Percentiles rank a stretch among this genome's conserved stretches.
phyloP scores from a whole-genome alignment of 2,329 filamentous ascomycete genomes.

The Capronia coronata region DNA sequence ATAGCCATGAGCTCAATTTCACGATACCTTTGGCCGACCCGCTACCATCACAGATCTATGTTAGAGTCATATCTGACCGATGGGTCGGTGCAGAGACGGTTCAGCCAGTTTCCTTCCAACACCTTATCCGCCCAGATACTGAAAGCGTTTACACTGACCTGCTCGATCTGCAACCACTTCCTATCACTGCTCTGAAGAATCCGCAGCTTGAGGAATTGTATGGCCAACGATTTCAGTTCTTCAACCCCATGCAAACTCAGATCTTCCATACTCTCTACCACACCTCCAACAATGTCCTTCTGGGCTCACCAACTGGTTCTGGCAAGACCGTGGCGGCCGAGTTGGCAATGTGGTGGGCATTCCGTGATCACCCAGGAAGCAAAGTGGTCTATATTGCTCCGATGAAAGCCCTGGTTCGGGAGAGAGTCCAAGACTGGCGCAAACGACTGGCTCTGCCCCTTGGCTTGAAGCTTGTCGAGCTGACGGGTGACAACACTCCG shows the following conservation, averaged over 20 bases:
- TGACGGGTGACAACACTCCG: constrained; percentile 96
- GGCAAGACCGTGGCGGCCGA: constrained; percentile 96
- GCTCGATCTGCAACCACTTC: constrained; percentile 81
- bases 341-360: constrained; percentile 99
- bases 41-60: constrained; percentile 89
- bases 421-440: constrained; percentile 93
- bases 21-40: constrained; percentile 94
- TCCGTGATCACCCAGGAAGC: constrained; percentile 84
- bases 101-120: constrained; percentile 91
- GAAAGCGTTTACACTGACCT: constrained; percentile 96
- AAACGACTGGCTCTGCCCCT: constrained; percentile 72
- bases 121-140: constrained; percentile 92
- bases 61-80: constrained; percentile 85
- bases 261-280: constrained; percentile 97
- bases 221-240: constrained; percentile 80
- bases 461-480: constrained; percentile 83
- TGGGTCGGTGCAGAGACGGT: constrained; percentile 98
- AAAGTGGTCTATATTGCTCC: constrained; percentile 99
- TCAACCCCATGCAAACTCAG: constrained; percentile 99
- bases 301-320: constrained; percentile 93
- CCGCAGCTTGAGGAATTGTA: constrained; percentile 83
- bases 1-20: constrained; percentile 97
- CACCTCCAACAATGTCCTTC: constrained; percentile 80
- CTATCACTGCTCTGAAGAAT: constrained; percentile 81
- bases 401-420: constrained; percentile 96